phyloP scores from a whole-genome alignment of 2,329 filamentous ascomycete species.

The Clonostachys solani region DNA sequence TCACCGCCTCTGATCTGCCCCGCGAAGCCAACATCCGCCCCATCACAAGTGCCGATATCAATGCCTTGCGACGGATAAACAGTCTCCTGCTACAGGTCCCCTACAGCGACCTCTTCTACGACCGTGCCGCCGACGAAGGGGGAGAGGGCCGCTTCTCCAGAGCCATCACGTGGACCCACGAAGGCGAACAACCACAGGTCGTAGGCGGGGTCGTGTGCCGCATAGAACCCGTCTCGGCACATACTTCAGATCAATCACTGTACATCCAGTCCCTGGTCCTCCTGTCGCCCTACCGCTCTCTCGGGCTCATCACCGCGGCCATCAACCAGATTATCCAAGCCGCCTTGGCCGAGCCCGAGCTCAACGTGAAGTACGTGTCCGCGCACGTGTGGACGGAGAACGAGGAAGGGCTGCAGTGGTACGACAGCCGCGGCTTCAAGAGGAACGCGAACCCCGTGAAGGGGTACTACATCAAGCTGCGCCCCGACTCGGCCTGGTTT shows the following conservation, averaged over 20 bases:
- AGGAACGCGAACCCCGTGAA: slow-evolving; percentile 40
- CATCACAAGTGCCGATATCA: slow-evolving; percentile 45
- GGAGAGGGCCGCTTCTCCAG: slow-evolving; percentile 53
- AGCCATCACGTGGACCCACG: slow-evolving; percentile 52
- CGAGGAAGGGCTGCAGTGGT: slow-evolving; percentile 59
- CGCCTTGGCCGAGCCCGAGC: slow-evolving; percentile 22
- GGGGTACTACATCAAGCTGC: slow-evolving; percentile 59
- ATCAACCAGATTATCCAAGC: slow-evolving; percentile 46
- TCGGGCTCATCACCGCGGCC: slow-evolving; percentile 55
- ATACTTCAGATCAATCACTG: slow-evolving; percentile 26
- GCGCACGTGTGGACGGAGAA: slow-evolving; percentile 69
- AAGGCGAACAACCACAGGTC: slow-evolving; percentile 38
- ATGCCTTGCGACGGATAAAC: slow-evolving; percentile 60
- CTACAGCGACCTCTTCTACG: slow-evolving; percentile 63
- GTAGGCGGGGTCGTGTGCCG: slow-evolving; percentile 60
- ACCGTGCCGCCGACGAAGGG: slow-evolving; percentile 42
- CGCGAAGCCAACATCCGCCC: slow-evolving; percentile 47
- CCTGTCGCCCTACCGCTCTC: slow-evolving; percentile 56
- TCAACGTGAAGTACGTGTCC: slow-evolving; percentile 42
- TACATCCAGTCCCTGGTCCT: slow-evolving; percentile 64
- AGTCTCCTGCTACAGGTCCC: slow-evolving; percentile 58
- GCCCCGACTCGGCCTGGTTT: slow-evolving; percentile 58
- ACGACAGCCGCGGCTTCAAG: slow-evolving; percentile 51
- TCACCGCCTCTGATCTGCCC: slow-evolving; percentile 24
- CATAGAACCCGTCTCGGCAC: slow-evolving; percentile 37